These are phyloP conservation scores for Pythium folliculosum DNA, from an alignment of 352 stramenopile species.

Conservation along the genomic window DNA sequence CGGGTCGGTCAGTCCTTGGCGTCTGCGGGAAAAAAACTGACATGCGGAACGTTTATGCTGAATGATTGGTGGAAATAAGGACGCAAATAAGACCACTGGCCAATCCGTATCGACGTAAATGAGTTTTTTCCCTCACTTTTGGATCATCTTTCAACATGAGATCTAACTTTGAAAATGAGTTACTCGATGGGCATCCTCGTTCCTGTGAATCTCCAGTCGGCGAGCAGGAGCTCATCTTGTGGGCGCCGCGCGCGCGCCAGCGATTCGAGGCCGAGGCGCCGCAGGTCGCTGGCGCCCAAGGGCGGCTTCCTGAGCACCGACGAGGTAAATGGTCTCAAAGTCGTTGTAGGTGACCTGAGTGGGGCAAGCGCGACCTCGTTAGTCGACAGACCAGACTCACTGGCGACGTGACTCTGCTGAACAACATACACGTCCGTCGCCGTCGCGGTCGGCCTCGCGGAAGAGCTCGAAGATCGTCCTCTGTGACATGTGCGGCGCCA, in stretches of 20 bases:
- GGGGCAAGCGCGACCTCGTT: no score
- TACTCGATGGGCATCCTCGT: no score
- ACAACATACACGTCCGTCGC: constrained; percentile 52
- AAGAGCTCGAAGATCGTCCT: constrained; percentile 43
- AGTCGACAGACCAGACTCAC: no score
- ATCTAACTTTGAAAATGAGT: no score
- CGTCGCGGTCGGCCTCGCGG: constrained; percentile 55
- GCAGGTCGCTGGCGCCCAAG: neutral
- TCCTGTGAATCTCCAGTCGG: no score
- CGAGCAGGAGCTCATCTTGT: neutral
- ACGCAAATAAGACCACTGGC: neutral
- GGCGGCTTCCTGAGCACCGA: constrained; percentile 33
- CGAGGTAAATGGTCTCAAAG: constrained; percentile 63
- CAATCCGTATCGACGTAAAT: constrained; percentile 8
- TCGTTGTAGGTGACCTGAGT: constrained; percentile 65
- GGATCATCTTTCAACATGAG: no score
- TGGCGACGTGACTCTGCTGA: no score
- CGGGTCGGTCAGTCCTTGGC: no score
- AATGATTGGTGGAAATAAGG: constrained; percentile 20
- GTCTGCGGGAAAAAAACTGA: constrained; percentile 17
- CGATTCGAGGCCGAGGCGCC: no score
- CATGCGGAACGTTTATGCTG: constrained; percentile 1
- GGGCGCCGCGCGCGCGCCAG: no score
- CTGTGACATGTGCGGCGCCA: constrained; percentile 41
- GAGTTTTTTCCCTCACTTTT: neutral